phyloP scores from a whole-genome alignment of 2,329 filamentous ascomycete genomes.

The Pyrenophora teres region DNA sequence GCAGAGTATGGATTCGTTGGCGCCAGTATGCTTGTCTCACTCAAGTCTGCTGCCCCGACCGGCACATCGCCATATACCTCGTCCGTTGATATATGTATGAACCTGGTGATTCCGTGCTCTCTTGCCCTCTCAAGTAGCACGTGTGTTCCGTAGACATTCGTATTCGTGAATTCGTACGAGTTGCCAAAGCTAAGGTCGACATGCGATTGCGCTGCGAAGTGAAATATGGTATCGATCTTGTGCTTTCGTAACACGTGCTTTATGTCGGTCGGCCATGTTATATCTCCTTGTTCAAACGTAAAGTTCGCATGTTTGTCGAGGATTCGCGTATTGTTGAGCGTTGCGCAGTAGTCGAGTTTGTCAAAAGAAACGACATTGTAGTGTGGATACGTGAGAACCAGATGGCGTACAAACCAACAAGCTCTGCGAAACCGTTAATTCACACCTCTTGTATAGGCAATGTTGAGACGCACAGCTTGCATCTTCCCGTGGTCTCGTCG shows the following conservation, averaged over 20 bases:
- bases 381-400: constrained; percentile 73
- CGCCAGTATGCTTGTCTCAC: constrained; percentile 74
- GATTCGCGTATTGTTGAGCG: constrained; percentile 75
- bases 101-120: constrained; percentile 70
- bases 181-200: constrained; percentile 84
- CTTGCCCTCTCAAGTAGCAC: constrained; percentile 78
- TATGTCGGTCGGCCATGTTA: constrained; percentile 72
- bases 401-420: constrained; percentile 81
- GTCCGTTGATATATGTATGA: constrained; percentile 83
- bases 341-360: constrained; percentile 82
- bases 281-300: constrained; percentile 77
- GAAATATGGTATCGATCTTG: constrained; percentile 78
- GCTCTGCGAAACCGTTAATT: constrained; percentile 59
- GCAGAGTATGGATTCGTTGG: constrained; percentile 84
- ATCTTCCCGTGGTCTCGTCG: constrained; percentile 5
- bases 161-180: constrained; percentile 79
- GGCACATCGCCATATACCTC: constrained; percentile 84
- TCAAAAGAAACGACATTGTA: constrained; percentile 85
- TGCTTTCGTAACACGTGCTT: constrained; percentile 71
- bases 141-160: constrained; percentile 84
- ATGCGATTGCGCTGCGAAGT: constrained; percentile 85
- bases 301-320: constrained; percentile 73
- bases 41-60: constrained; percentile 70
- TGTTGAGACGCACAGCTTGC: constrained; percentile 9
- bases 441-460: background rate